Evolutionary conservation across 106 monocot species (phyloP), one percentile per base, ranked within the genome.

Genomic region (Dendrobium chrysotoxum): DNA sequence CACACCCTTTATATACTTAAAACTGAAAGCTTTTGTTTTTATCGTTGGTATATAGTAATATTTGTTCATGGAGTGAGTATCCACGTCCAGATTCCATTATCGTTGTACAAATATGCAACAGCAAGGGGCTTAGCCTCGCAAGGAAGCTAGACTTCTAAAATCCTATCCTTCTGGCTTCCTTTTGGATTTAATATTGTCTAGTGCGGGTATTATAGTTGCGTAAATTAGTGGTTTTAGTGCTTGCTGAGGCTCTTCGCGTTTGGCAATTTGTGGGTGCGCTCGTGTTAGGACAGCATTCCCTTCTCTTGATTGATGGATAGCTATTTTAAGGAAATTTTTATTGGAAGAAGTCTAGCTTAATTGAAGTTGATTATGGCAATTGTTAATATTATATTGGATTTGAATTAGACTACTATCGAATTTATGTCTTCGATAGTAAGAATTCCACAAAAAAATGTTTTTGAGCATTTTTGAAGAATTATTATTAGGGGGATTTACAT

Each of bases 281-380:
- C 76, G 30, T 67, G 31, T 77, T 76, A 77, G 82, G 82, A 82
- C 68, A 28, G 66, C 82, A 82, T 66, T 50, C 21, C 26, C 13
- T 16, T 70, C 0, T 2, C 2, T 35, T 61, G 23, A 61, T 23
- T 61, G n/a, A 61, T 61, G 61, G 13, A 50, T 50, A 16, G 50
- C 11, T 13, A 13, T 50, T 50, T 21, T 6, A 61, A 61, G 61
- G 4, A 57, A 21, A 18, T 57, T 16, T 57, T 57, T 16, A 18
- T 18, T 57, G 21, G 21, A 53, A 53, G 9, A 53, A 53, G 53
- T 16, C 9, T 16, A 53, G 0, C 9, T 53, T 16, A 53, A 1
- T 9, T 6, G 16, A 0, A 9, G 53, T 8, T 53, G 4, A 53
- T 53, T 53, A 53, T 11, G 53, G 2, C 53, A 53, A 53, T 53